Percentiles rank a stretch among this genome's conserved stretches.
These are phyloP conservation scores for Microbotryomycetes sp. DNA, from an alignment of 1,284 basidiomycete genomes.

Conservation along the genomic window DNA sequence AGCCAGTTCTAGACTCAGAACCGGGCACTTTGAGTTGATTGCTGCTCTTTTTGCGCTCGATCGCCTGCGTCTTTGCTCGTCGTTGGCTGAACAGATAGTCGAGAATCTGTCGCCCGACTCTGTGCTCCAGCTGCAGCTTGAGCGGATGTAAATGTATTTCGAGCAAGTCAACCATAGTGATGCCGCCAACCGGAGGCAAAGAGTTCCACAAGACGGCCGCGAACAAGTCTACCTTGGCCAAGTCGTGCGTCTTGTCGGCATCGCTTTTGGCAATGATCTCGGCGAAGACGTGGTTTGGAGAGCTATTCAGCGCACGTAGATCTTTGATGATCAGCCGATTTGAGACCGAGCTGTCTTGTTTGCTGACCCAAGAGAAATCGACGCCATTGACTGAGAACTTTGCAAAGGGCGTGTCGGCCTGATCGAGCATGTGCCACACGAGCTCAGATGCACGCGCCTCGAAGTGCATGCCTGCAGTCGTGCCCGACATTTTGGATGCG, in stretches of 20 bases:
- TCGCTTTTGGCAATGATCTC: conserved; percentile 72
- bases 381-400: conserved; percentile 77
- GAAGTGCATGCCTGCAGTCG: conserved; percentile 62
- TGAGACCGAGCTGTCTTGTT: conserved; percentile 79
- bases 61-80: conserved; percentile 34
- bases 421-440: conserved; percentile 88
- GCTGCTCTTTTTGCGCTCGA: neutral
- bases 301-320: conserved; percentile 76
- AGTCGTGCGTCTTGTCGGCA: conserved; percentile 34
- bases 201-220: conserved; percentile 61
- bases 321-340: conserved; percentile 71
- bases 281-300: conserved; percentile 72
- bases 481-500: conserved; percentile 48
- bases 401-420: conserved; percentile 63
- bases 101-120: conserved; percentile 72
- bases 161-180: conserved; percentile 80
- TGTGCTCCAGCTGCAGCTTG: conserved; percentile 75
- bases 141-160: conserved; percentile 78
- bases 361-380: conserved; percentile 75
- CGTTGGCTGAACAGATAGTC: conserved; percentile 65
- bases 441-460: conserved; percentile 79
- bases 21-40: neutral
- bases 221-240: conserved; percentile 32
- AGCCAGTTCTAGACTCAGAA: neutral
- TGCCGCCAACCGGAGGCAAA: conserved; percentile 86